Evolutionary conservation across 805 yeast species (phyloP).

Genomic region (Tetrapisispora taiwanensis): DNA sequence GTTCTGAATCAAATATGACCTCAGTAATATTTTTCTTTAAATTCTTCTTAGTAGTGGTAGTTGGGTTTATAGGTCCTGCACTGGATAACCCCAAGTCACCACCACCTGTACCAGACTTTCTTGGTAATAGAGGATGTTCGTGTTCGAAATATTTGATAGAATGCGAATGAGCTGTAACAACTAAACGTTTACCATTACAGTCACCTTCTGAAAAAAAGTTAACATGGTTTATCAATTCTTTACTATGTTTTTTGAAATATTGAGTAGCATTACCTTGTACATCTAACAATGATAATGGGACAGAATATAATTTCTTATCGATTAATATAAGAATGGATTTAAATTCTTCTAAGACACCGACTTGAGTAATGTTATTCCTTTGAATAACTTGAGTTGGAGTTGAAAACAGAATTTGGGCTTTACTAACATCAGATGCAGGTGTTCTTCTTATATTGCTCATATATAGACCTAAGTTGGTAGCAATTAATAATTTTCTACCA

Average conservation of each 20-base stretch:
- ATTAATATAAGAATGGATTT: slow-evolving; percentile 69
- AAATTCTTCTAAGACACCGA: slow-evolving; percentile 87
- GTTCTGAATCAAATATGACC: slow-evolving; percentile 75
- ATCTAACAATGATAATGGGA: slow-evolving; percentile 59
- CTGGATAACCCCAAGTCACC: background rate
- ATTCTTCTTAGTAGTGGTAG: slow-evolving; percentile 52
- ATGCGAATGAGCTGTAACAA: slow-evolving; percentile 80
- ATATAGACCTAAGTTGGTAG: slow-evolving; percentile 87
- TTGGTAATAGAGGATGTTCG: slow-evolving; percentile 50
- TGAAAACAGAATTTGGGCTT: slow-evolving; percentile 44
- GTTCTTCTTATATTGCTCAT: slow-evolving; percentile 54
- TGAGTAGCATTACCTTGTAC: slow-evolving; percentile 29
- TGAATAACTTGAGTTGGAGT: slow-evolving; percentile 69
- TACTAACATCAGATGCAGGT: slow-evolving; percentile 30
- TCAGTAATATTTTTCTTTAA: slow-evolving; percentile 63
- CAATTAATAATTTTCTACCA: slow-evolving; percentile 80
- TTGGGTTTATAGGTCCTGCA: background rate
- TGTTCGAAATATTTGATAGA: slow-evolving; percentile 73
- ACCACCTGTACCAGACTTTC: slow-evolving; percentile 2
- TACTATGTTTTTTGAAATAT: slow-evolving; percentile 49
- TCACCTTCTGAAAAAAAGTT: slow-evolving; percentile 88
- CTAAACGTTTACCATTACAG: slow-evolving; percentile 77
- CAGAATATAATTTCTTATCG: slow-evolving; percentile 72
- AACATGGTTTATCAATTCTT: slow-evolving; percentile 78
- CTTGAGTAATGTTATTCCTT: slow-evolving; percentile 70